Evolutionary conservation across 2,329 filamentous ascomycete genomes (phyloP).

Genomic region (Exserohilum rostratum): DNA sequence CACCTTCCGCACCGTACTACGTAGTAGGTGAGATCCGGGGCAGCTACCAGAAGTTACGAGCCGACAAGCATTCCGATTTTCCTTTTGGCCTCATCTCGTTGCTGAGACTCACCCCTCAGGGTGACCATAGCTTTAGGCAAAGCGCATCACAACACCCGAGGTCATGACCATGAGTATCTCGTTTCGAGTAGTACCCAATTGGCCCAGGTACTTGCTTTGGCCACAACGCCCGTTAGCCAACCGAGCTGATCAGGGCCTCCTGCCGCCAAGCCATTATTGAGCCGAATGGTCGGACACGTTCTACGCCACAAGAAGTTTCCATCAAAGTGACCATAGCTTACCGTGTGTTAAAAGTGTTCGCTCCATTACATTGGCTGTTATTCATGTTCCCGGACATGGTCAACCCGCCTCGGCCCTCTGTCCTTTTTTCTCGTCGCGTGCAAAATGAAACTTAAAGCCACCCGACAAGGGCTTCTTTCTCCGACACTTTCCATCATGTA

Average conservation of each 20-base stretch:
- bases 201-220: slow-evolving; percentile 13
- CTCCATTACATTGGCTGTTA: slow-evolving; percentile 19
- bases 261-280: slow-evolving; percentile 21
- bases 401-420: slow-evolving; percentile 13
- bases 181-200: slow-evolving; percentile 19
- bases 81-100: slow-evolving; percentile 24
- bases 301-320: slow-evolving; percentile 30
- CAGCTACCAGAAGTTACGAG: slow-evolving; percentile 18
- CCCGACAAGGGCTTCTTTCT: neutral
- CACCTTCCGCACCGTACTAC: slow-evolving; percentile 16
- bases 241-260: slow-evolving; percentile 19
- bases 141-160: slow-evolving; percentile 20
- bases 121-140: slow-evolving; percentile 29
- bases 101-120: slow-evolving; percentile 21
- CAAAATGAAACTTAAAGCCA: neutral
- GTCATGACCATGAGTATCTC: slow-evolving; percentile 1
- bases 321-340: slow-evolving; percentile 19
- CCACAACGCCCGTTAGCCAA: slow-evolving; percentile 17
- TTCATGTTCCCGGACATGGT: slow-evolving; percentile 13
- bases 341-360: slow-evolving; percentile 9
- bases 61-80: slow-evolving; percentile 19
- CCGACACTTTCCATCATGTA: slow-evolving; percentile 4
- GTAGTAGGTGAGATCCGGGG: slow-evolving; percentile 7
- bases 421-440: slow-evolving; percentile 3
- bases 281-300: slow-evolving; percentile 24